These are phyloP conservation scores for Microcyclospora tardicrescens DNA, from an alignment of 2,329 filamentous ascomycete species.

Conservation along the genomic window DNA sequence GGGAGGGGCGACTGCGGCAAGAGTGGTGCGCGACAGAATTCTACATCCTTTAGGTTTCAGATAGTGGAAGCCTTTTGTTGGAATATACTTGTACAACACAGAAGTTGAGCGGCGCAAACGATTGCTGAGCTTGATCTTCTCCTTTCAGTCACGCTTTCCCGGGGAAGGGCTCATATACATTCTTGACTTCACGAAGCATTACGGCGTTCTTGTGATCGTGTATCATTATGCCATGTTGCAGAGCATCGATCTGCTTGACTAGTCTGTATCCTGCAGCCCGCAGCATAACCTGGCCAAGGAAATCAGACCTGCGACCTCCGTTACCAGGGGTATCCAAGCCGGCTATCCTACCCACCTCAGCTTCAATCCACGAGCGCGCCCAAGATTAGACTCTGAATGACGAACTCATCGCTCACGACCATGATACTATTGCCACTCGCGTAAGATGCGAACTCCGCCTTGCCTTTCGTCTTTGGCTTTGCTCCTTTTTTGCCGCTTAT, in stretches of 20 bases:
- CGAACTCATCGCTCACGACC: slow-evolving; percentile 70
- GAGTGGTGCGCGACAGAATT: slow-evolving; percentile 64
- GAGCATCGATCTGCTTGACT: too few relatives aligned
- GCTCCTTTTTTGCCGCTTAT: slow-evolving; percentile 29
- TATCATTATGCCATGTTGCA: too few relatives aligned
- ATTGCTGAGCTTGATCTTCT: too few relatives aligned
- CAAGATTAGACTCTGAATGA: slow-evolving; percentile 85
- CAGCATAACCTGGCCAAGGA: neutral
- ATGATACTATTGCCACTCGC: slow-evolving; percentile 39
- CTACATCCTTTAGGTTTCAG: slow-evolving; percentile 45
- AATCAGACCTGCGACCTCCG: neutral
- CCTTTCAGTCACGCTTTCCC: too few relatives aligned
- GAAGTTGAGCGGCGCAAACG: too few relatives aligned
- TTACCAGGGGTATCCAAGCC: neutral
- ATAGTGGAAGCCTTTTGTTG: slow-evolving; percentile 26
- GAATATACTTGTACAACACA: neutral
- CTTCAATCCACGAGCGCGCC: slow-evolving; percentile 55
- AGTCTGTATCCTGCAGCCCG: too few relatives aligned
- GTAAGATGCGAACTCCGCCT: slow-evolving; percentile 18
- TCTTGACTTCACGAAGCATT: too few relatives aligned
- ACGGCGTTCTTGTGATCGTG: too few relatives aligned
- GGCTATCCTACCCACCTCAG: neutral
- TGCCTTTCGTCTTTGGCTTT: slow-evolving; percentile 29
- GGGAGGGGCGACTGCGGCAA: slow-evolving; percentile 64
- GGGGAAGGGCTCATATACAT: too few relatives aligned